phyloP scores from a whole-genome alignment of 75 land plant genomes.

The Cryptomeria japonica region DNA sequence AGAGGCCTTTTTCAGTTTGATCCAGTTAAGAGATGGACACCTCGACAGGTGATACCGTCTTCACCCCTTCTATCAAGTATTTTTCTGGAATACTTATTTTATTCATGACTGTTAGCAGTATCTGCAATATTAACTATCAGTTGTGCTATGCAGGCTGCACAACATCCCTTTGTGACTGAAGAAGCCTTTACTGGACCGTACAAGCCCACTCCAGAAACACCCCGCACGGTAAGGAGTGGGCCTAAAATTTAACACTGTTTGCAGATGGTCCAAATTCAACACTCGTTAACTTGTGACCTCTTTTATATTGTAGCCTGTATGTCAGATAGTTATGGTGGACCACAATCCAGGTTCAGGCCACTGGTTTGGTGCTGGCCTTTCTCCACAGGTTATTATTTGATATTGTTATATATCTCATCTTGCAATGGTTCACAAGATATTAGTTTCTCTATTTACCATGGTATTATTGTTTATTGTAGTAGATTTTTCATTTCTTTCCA shows the following conservation, averaged over 20 bases:
- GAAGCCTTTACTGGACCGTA: slow-evolving; percentile 78
- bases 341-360: slow-evolving; percentile 86
- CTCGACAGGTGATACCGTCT: slow-evolving; percentile 65
- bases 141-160: slow-evolving; percentile 61
- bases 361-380: slow-evolving; percentile 91
- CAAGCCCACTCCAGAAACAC: slow-evolving; percentile 69
- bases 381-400: slow-evolving; percentile 61
- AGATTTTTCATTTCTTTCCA: not conserved
- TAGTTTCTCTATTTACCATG: not conserved
- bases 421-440: not conserved
- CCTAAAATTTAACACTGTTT: not conserved
- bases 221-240: slow-evolving; percentile 59
- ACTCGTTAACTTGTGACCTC: not conserved
- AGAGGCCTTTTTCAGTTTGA: slow-evolving; percentile 91
- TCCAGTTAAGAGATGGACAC: slow-evolving; percentile 92
- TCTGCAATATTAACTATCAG: not conserved
- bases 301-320: slow-evolving; percentile 54
- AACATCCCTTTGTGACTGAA: slow-evolving; percentile 89
- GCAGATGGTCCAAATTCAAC: not conserved
- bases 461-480: not conserved
- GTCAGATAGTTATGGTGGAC: slow-evolving; percentile 57
- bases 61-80: slow-evolving; percentile 2
- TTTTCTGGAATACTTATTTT: not conserved
- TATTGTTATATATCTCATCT: not conserved
- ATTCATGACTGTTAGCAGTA: not conserved